These are phyloP conservation scores for Aspergillus sp. DNA, from an alignment of 2,329 filamentous ascomycete species.

Conservation along the genomic window DNA sequence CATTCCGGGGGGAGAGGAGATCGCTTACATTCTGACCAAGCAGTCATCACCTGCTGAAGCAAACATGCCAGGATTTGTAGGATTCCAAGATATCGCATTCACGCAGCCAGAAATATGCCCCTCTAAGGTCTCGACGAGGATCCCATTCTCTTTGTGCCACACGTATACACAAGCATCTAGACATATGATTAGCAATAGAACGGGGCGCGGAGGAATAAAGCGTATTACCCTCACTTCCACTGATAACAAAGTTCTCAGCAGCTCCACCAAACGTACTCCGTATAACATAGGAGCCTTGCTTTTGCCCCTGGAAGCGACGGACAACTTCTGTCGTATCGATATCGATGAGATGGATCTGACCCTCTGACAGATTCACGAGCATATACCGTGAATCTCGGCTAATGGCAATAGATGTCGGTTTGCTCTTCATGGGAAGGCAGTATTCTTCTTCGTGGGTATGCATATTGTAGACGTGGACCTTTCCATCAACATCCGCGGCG, in stretches of 20 bases:
- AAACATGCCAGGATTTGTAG: conserved; percentile 72
- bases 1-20: conserved; percentile 9
- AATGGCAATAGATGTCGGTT: conserved; percentile 72
- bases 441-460: conserved; percentile 67
- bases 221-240: conserved; percentile 74
- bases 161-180: conserved; percentile 68
- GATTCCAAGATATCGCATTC: conserved; percentile 87
- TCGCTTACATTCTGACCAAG: conserved; percentile 71
- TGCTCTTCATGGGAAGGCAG: conserved; percentile 61
- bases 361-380: conserved; percentile 73
- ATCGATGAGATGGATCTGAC: conserved; percentile 71
- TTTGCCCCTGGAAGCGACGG: conserved; percentile 68
- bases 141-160: conserved; percentile 81
- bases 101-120: conserved; percentile 70
- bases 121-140: conserved; percentile 65
- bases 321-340: conserved; percentile 65
- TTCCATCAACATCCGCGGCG: conserved; percentile 63
- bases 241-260: conserved; percentile 83
- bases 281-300: conserved; percentile 71
- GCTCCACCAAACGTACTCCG: conserved; percentile 80
- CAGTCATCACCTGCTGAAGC: conserved; percentile 86
- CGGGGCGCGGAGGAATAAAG: not conserved
- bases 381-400: conserved; percentile 74
- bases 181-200: conserved; percentile 13
- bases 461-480: conserved; percentile 77